A percentile compares a stretch with the other conserved stretches of the same genome.
Evolutionary conservation across 495 filamentous ascomycete genomes (phyloP).

Genomic region (Acidiella bohemica): DNA sequence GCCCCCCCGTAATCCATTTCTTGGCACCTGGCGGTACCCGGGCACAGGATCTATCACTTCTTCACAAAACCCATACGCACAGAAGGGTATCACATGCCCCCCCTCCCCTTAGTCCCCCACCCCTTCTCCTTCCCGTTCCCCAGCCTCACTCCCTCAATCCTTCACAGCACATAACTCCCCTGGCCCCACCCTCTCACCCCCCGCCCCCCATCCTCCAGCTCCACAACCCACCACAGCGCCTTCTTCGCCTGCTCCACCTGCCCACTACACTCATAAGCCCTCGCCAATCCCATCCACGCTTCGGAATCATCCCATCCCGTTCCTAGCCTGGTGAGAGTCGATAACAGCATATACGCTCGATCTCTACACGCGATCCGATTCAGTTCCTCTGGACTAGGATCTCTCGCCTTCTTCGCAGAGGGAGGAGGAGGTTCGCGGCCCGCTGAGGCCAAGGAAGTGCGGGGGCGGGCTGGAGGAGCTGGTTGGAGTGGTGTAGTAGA

Average conservation of each 20-base stretch:
- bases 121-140: not conserved
- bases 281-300: conserved; percentile 79
- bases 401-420: conserved; percentile 32
- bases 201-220: conserved; percentile 54
- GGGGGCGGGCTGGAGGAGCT: conserved; percentile 5
- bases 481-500: not conserved
- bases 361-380: conserved; percentile 75
- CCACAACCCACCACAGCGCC: conserved; percentile 64
- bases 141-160: too few species aligned
- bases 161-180: conserved; percentile 45
- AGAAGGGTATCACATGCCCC: too few species aligned
- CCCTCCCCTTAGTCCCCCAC: too few species aligned
- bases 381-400: conserved; percentile 43
- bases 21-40: too few species aligned
- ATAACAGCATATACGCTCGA: conserved; percentile 70
- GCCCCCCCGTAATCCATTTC: too few species aligned
- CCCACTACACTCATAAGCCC: conserved; percentile 70
- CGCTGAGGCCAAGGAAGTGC: conserved; percentile 1
- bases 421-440: conserved; percentile 22
- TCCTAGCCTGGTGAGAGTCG: conserved; percentile 69
- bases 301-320: conserved; percentile 85
- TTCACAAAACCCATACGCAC: too few species aligned
- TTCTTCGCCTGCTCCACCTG: conserved; percentile 72
- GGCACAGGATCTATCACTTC: too few species aligned
- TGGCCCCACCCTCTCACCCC: conserved; percentile 49